These are phyloP conservation scores for Calocera cornea DNA, from an alignment of 768 basidiomycete genomes.

Conservation along the genomic window DNA sequence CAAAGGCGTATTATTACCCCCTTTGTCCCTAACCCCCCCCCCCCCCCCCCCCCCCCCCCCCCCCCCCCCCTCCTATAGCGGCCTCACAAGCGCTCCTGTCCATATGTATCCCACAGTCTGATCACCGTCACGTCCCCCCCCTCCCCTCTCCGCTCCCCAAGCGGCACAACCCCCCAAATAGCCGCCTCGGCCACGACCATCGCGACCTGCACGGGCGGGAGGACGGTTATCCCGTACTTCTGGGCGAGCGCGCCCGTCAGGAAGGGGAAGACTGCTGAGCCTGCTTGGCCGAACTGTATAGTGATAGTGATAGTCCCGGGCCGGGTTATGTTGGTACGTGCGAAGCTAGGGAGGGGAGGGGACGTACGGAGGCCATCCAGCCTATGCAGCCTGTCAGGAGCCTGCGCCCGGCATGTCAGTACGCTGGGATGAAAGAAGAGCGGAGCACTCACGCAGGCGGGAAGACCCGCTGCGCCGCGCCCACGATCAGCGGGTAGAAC, in stretches of 20 bases:
- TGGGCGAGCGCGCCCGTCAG: constrained; percentile 49
- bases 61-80: no score
- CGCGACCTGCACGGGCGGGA: constrained; percentile 26
- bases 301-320: background rate
- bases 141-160: background rate
- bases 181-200: constrained; percentile 1
- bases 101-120: no score
- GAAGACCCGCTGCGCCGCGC: background rate
- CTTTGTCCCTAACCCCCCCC: no score
- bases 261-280: constrained; percentile 61
- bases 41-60: no score
- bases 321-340: background rate
- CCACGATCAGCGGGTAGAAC: constrained; percentile 46
- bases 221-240: constrained; percentile 43
- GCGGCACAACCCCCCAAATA: background rate
- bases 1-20: no score
- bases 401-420: background rate
- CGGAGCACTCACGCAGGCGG: background rate
- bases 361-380: background rate
- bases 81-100: no score
- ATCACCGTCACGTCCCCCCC: background rate
- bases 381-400: background rate
- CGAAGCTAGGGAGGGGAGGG: background rate
- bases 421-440: background rate
- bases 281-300: constrained; percentile 43